Evolutionary conservation across 75 land plant species (phyloP).

Genomic region (Cunninghamia lanceolata): DNA sequence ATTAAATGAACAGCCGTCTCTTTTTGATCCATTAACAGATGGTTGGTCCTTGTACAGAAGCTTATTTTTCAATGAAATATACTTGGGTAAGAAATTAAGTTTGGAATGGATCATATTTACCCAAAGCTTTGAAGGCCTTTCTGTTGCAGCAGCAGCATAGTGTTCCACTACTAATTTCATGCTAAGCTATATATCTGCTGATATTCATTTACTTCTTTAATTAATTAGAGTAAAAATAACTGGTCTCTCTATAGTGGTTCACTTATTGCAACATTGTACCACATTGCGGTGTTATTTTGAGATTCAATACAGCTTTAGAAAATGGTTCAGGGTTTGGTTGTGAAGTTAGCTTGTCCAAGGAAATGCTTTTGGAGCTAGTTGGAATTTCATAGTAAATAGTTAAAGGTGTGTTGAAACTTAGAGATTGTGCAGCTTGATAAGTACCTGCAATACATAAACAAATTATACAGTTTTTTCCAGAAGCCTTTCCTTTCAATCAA

Average conservation of each 20-base stretch:
- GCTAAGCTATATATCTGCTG: neutral
- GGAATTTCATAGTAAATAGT: neutral
- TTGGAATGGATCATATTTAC: neutral
- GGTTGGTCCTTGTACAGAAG: too few relatives aligned
- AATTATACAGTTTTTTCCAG: too few relatives aligned
- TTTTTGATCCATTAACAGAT: too few relatives aligned
- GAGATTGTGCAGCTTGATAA: neutral
- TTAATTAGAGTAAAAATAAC: neutral
- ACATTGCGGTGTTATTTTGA: neutral
- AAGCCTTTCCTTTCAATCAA: too few relatives aligned
- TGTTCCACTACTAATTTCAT: neutral
- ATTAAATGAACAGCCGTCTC: too few relatives aligned
- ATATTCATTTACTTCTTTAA: neutral
- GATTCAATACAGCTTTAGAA: neutral
- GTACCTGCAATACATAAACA: neutral
- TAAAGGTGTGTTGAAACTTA: neutral
- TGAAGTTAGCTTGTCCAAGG: neutral
- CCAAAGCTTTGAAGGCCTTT: neutral
- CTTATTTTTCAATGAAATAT: neutral
- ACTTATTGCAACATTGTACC: neutral
- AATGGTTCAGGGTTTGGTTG: neutral
- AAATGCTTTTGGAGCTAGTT: neutral
- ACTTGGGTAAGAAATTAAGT: neutral
- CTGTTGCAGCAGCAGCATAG: neutral
- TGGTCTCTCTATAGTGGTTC: neutral